Evolutionary conservation across 1,284 basidiomycete genomes (phyloP).

Genomic region (Volvariella volvacea): DNA sequence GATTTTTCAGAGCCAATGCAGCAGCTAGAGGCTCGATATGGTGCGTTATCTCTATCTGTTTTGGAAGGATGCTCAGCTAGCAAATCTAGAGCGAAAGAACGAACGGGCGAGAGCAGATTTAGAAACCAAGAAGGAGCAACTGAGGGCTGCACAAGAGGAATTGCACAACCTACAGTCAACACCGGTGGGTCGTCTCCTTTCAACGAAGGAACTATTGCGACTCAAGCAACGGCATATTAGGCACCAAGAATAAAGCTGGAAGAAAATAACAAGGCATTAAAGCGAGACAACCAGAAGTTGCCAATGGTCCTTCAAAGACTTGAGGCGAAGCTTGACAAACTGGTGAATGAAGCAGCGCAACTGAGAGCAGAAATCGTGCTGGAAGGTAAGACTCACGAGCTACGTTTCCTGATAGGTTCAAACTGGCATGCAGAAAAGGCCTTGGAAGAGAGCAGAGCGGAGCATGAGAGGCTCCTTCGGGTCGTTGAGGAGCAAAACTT

Average conservation of each 20-base stretch:
- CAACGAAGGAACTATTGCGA: conserved; percentile 2
- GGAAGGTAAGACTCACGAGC: conserved; percentile 28
- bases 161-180: conserved; percentile 53
- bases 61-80: conserved; percentile 1
- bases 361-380: conserved; percentile 57
- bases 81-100: conserved; percentile 53
- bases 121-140: conserved; percentile 43
- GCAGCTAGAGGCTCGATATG: conserved; percentile 67
- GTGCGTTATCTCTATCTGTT: conserved; percentile 30
- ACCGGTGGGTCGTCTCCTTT: conserved; percentile 31
- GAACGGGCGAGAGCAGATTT: conserved; percentile 54
- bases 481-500: conserved; percentile 80
- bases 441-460: conserved; percentile 52
- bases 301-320: conserved; percentile 59
- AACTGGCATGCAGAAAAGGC: conserved; percentile 13
- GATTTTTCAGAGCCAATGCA: conserved; percentile 67
- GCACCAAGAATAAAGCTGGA: conserved; percentile 59
- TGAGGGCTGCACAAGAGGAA: conserved; percentile 43
- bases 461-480: conserved; percentile 54
- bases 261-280: conserved; percentile 49
- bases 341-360: conserved; percentile 52
- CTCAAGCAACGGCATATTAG: conserved; percentile 27
- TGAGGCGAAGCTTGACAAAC: conserved; percentile 56
- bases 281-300: conserved; percentile 63
- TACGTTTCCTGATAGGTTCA: background rate